Evolutionary conservation across 202 grass and related monocot genomes (phyloP).

Genomic region (Panicum hallii): DNA sequence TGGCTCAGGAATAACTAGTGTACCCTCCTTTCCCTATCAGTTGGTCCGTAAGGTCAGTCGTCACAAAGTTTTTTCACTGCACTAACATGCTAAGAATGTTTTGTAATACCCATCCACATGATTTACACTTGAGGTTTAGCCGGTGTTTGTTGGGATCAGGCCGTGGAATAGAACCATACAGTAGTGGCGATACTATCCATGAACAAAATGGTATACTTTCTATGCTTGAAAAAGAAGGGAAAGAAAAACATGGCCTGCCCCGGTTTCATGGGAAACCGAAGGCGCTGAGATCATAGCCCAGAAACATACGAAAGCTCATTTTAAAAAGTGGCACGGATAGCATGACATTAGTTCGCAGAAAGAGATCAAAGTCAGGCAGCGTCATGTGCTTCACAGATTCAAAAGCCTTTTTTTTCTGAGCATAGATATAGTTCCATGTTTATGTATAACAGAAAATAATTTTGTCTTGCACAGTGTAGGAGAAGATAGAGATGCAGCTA

Average conservation of each 20-base stretch:
- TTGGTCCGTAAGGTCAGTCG: background rate
- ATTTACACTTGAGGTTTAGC: background rate
- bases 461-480: background rate
- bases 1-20: background rate
- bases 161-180: background rate
- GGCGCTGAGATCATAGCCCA: slow-evolving; percentile 8
- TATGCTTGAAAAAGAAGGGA: background rate
- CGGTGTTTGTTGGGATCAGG: slow-evolving; percentile 3
- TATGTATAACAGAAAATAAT: background rate
- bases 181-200: background rate
- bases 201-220: background rate
- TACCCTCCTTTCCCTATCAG: background rate
- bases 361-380: background rate
- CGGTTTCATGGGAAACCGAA: slow-evolving; percentile 30
- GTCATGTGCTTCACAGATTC: background rate
- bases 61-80: background rate
- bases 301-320: slow-evolving; percentile 24
- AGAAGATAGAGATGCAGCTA: slow-evolving; percentile 21
- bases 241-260: background rate
- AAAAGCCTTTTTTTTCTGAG: background rate
- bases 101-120: background rate
- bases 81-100: background rate
- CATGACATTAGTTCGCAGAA: background rate
- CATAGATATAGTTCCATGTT: background rate
- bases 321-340: background rate